Base-by-base conservation (phyloP, 345 rosid species). In the Diplotaxis tenuifolia region DNA sequence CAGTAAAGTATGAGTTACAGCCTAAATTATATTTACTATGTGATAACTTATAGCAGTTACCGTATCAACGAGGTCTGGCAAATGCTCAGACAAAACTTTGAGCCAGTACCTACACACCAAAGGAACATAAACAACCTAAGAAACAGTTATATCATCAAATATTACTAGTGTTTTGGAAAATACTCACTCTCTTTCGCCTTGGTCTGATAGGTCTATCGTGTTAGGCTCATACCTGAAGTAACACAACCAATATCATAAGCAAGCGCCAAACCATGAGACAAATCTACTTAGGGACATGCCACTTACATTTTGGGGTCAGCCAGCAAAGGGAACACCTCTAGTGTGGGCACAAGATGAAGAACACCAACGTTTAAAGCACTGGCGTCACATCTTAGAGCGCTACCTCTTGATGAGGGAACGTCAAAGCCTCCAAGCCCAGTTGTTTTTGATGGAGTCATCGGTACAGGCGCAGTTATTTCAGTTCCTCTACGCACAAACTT, bases 381-480 rank as follows among this genome's bases (percentile, higher is more conserved):
- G 22, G 99, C 99, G 78, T 95, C 98, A 76, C 97, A 85, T 59
- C 99, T 96, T 77, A 95, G 70, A 75, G 88, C 87, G 55, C 92
- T 80, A 50, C 99, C 99, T 82, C 84, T 92, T 38, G 99, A 90
- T 56, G 89, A 90, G 50, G 99, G 99, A 82, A 92, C 99, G 59
- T 95, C 99, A 81, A 95, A 95, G 63, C 99, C 99, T 73, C 99
- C 99, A 66, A 95, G 99, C 22, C 99, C 99, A 28, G 99, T 95
- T 52, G 99, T 95, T 79, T 94, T 94, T 1, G 94, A 78, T 25
- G 91, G 95, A 80, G 94, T 81, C 99, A 90, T 89, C 9, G 99
- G 99, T 56, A 95, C 97, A 74, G 99, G 99, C 59, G 99, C 99
- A 54, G 87, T 90, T 75, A 95, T 95, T 86, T 92, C 94, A 80